Evolutionary conservation across 345 rosid species (phyloP).

Genomic region (Gynandropsis gynandra): DNA sequence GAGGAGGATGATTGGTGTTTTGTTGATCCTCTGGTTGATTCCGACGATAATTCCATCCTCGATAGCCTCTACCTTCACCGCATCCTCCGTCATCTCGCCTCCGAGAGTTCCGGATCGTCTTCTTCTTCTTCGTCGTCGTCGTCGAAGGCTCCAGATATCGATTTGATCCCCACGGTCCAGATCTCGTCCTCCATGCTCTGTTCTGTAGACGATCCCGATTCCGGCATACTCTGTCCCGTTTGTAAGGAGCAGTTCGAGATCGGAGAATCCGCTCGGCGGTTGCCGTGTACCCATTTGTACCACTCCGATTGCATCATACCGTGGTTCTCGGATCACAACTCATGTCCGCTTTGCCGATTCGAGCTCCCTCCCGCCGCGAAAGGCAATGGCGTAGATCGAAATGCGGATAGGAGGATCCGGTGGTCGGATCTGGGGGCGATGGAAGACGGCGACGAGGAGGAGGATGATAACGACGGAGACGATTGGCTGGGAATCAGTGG

Average conservation of each 20-base stretch:
- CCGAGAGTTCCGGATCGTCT: conserved; percentile 20
- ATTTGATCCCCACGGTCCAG: conserved; percentile 33
- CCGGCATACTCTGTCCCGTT: conserved; percentile 35
- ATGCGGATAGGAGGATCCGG: conserved; percentile 22
- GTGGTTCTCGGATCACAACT: conserved; percentile 44
- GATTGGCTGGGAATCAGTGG: conserved; percentile 30
- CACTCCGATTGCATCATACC: conserved; percentile 53
- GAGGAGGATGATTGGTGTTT: conserved; percentile 29
- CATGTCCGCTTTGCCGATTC: conserved; percentile 59
- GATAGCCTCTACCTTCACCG: conserved; percentile 42
- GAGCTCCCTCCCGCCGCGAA: conserved; percentile 26
- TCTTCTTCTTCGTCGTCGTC: conserved; percentile 16
- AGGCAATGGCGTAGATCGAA: conserved; percentile 4
- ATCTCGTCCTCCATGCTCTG: conserved; percentile 35
- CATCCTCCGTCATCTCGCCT: conserved; percentile 31
- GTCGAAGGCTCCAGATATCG: conserved; percentile 21
- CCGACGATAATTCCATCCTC: conserved; percentile 38
- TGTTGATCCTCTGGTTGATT: conserved; percentile 26
- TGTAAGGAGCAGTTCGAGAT: conserved; percentile 43
- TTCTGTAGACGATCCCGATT: conserved; percentile 30
- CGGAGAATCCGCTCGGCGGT: conserved; percentile 35
- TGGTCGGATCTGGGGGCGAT: conserved; percentile 24
- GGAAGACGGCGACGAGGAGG: background rate
- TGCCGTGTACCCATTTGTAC: conserved; percentile 49
- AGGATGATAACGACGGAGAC: conserved; percentile 19